Base-by-base conservation (phyloP, 2,329 filamentous ascomycete genomes). In the Sarocladiaceae sp. region DNA sequence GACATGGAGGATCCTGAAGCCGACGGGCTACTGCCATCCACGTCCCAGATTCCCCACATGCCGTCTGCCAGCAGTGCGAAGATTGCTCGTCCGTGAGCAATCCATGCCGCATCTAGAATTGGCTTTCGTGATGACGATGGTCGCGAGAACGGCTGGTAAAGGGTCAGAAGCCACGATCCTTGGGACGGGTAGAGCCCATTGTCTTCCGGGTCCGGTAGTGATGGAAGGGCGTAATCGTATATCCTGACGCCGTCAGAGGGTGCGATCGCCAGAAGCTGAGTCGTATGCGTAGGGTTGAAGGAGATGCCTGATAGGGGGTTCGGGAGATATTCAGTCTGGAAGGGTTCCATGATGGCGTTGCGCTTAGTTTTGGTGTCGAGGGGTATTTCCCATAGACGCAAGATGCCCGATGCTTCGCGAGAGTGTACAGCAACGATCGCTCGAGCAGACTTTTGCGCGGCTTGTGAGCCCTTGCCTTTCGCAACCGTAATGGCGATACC, bases 41-140 rank as follows among this genome's bases (percentile, higher is more conserved):
- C 69, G 52, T 83, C 80, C 80, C 80, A 83, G 26, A 83, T 74
- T 12, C 78, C 80, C 80, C 80, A 83, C 56, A 80, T 78, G 6
- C 80, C 80, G 51, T 83, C 80, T 1, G 74, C 73, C 3, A 83
- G 63, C 2, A 83, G 64, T 1, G 69, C 67, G 32, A 83, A 62
- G 21, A 83, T 64, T 4, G 80, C 79, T 37, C 74, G 70, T 9
- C 80, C 80, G 47, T 74, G 72, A 2, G 72, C 66, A 39, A 83
- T 72, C 80, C 80, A 83, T 4, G 73, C 69, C 1, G 80, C 76
- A 40, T 78, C 78, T 12, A 83, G 58, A n/a, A 83, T 71, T 0
- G 73, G 72, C 52, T 82, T 84, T 33, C 80, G 68, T 2, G 69
- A 58, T 4, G 68, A 56, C 13, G 69, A 68, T 15, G 72, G 65